These are phyloP conservation scores for Candida sphagnicola DNA, from an alignment of 805 yeast species.

Conservation along the genomic window DNA sequence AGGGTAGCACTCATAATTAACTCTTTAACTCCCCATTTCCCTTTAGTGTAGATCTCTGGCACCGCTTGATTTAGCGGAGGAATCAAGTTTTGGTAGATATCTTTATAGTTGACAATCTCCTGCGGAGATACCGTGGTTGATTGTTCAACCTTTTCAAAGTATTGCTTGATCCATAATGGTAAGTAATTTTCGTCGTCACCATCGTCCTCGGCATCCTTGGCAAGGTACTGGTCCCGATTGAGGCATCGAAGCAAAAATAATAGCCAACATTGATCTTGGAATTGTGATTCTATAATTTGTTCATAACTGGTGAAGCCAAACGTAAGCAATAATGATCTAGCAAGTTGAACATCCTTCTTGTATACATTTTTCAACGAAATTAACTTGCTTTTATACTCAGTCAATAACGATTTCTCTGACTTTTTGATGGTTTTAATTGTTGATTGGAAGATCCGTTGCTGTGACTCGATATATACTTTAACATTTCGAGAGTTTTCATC, in stretches of 20 bases:
- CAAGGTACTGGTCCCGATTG: slow-evolving; percentile 36
- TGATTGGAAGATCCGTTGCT: slow-evolving; percentile 42
- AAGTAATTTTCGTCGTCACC: slow-evolving; percentile 31
- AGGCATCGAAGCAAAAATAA: slow-evolving; percentile 61
- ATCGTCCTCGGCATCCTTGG: slow-evolving; percentile 22
- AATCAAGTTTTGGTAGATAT: slow-evolving; percentile 50
- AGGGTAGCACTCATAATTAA: slow-evolving; percentile 50
- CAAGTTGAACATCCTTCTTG: slow-evolving; percentile 51
- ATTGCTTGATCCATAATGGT: slow-evolving; percentile 49
- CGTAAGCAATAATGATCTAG: slow-evolving; percentile 49
- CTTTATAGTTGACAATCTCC: slow-evolving; percentile 53
- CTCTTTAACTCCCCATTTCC: slow-evolving; percentile 46
- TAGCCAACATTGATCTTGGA: slow-evolving; percentile 56
- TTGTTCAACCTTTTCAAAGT: slow-evolving; percentile 33
- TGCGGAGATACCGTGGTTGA: slow-evolving; percentile 36
- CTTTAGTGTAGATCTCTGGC: slow-evolving; percentile 54
- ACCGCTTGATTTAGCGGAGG: slow-evolving; percentile 45
- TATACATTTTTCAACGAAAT: slow-evolving; percentile 55
- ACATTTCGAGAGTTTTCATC: slow-evolving; percentile 17
- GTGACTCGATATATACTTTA: slow-evolving; percentile 46
- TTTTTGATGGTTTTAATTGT: slow-evolving; percentile 43
- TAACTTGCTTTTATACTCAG: slow-evolving; percentile 39
- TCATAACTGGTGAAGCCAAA: slow-evolving; percentile 57
- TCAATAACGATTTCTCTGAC: slow-evolving; percentile 43
- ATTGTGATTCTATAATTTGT: slow-evolving; percentile 43